Percentiles rank a stretch among this genome's conserved stretches.
Evolutionary conservation across 208 protist genomes (phyloP).

Genomic region (Naegleria lovaniensis): DNA sequence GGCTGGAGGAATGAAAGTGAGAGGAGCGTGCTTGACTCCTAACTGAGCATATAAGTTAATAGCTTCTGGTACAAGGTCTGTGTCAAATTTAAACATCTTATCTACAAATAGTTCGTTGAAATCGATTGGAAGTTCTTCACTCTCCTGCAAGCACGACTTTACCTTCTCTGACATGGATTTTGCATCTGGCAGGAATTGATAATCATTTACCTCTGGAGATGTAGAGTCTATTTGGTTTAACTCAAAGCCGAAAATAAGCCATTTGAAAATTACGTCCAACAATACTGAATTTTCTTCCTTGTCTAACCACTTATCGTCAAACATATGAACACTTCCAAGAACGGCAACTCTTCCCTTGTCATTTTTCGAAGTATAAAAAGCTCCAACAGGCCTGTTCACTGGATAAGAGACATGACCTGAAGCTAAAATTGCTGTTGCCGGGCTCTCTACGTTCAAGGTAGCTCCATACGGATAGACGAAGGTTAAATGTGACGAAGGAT

Average conservation of each 20-base stretch:
- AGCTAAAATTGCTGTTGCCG: conserved; percentile 80
- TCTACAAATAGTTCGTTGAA: conserved; percentile 86
- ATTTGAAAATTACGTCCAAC: conserved; percentile 70
- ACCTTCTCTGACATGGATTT: conserved; percentile 77
- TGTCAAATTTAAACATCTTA: conserved; percentile 84
- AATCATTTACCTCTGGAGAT: conserved; percentile 85
- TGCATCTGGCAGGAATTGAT: conserved; percentile 86
- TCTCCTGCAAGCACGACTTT: conserved; percentile 86
- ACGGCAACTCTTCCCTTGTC: conserved; percentile 78
- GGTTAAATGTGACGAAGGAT: conserved; percentile 56
- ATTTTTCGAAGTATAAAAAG: conserved; percentile 56
- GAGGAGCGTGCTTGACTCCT: conserved; percentile 81
- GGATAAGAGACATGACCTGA: conserved; percentile 88
- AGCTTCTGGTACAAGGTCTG: conserved; percentile 79
- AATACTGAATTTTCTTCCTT: conserved; percentile 86
- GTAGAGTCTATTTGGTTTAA: conserved; percentile 88
- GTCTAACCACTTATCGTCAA: conserved; percentile 82
- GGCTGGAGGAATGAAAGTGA: conserved; percentile 87
- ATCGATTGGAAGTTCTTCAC: conserved; percentile 84
- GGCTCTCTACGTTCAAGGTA: conserved; percentile 83
- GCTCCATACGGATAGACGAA: conserved; percentile 90
- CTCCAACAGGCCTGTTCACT: conserved; percentile 79
- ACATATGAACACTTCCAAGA: conserved; percentile 72
- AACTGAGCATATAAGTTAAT: conserved; percentile 78
- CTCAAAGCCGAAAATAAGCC: conserved; percentile 63